Base-by-base conservation (phyloP, 2,329 filamentous ascomycete species). In the Dothistroma septosporum region DNA sequence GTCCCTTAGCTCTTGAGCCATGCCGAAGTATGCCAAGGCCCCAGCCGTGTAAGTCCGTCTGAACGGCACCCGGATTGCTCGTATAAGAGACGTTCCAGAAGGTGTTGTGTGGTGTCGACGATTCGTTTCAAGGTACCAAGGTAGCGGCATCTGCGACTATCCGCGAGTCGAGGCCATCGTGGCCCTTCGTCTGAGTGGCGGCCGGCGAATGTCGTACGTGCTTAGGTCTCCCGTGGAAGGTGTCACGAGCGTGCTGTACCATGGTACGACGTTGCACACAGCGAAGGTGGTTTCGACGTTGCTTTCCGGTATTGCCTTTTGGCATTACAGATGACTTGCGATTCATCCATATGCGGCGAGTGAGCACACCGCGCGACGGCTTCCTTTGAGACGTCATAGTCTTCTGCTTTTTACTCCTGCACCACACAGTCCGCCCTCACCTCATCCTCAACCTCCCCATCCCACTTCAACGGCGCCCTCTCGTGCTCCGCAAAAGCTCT, bases 361-460 rank as follows among this genome's bases (percentile, higher is more conserved):
- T n/a, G n/a, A n/a, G n/a, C n/a, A n/a, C n/a, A n/a, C n/a, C 32
- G 7, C 32, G 32, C 32, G 32, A 35, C 12, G 32, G 12, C 32
- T 7, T 7, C 32, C 32, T 12, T 35, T 7, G 12, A 35, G 10
- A 37, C 33, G 33, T 16, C 33, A 11, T 37, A 16, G 14, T 37
- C 14, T 11, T 37, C 10, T 37, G 14, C 33, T 37, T 9, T 16
- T 37, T 16, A 37, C 33, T 11, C 10, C 10, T 37, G 10, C 33
- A 37, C 33, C 33, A 37, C 10, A 16, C 10, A 37, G 2, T 11
- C 10, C 33, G 10, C 33, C 33, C 33, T 79, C 1, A 94, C 77
- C 0, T 89, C 89, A 69, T 97, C 92, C 60, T 84, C 79, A 54
- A 97, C 79, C 5, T 92, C 94, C 3, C 87, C 85, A 0, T 89